A percentile compares a stretch with the other conserved stretches of the same genome.
These are phyloP conservation scores for Apiospora koreana DNA, from an alignment of 2,329 filamentous ascomycete species.

Conservation along the genomic window DNA sequence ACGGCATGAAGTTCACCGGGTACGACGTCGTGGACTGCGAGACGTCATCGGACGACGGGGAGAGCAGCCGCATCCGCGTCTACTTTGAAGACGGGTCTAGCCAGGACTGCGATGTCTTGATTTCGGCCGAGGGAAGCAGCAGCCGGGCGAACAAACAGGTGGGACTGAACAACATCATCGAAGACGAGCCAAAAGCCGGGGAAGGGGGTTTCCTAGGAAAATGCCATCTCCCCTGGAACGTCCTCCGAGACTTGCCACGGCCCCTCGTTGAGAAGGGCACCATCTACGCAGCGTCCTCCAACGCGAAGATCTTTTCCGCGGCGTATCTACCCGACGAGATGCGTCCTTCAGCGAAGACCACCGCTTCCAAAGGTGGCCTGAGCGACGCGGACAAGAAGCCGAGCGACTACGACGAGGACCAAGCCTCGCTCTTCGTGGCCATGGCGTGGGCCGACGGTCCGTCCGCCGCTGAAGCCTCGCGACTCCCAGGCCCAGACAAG, in stretches of 20 bases:
- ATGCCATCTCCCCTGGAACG: constrained; percentile 11
- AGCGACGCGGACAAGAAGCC: neutral
- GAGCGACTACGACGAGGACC: constrained; percentile 15
- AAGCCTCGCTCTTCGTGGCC: constrained; percentile 16
- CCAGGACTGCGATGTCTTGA: constrained; percentile 22
- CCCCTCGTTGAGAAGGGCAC: constrained; percentile 14
- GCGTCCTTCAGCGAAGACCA: neutral
- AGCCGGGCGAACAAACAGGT: constrained; percentile 15
- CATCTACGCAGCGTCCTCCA: constrained; percentile 7
- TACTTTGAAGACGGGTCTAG: constrained; percentile 18
- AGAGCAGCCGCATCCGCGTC: constrained; percentile 11
- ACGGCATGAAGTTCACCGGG: constrained; percentile 18
- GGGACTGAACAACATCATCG: constrained; percentile 19
- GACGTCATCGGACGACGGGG: neutral
- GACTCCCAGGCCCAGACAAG: neutral
- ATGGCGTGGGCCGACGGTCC: neutral
- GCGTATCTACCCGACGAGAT: constrained; percentile 15
- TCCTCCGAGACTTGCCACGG: constrained; percentile 13
- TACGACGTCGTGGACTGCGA: constrained; percentile 15
- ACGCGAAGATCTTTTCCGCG: constrained; percentile 14
- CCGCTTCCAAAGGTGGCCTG: neutral
- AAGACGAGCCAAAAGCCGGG: neutral
- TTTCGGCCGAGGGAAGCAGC: constrained; percentile 19
- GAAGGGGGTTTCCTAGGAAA: constrained; percentile 12
- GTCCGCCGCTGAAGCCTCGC: neutral